Conservation (phyloP, 2,329 filamentous ascomycete genomes). For the Aspergillus hortae region DNA sequence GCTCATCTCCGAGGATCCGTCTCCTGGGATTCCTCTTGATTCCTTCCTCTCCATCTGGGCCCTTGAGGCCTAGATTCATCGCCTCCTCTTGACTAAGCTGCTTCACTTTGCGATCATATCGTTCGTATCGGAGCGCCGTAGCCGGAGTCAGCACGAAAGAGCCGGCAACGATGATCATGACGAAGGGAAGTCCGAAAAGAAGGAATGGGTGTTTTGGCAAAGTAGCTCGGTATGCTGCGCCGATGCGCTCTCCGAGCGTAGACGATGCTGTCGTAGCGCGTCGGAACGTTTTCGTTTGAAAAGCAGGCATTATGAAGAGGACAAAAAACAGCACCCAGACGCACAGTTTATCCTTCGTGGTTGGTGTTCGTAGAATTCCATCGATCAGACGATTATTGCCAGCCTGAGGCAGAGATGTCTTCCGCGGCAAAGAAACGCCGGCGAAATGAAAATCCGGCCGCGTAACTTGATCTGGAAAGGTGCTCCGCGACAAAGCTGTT, state of each 20-base stretch:
- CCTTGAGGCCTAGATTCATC: conserved; percentile 68
- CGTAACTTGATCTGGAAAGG: conserved; percentile 6
- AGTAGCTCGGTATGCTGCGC: conserved; percentile 69
- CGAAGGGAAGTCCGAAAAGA: conserved; percentile 90
- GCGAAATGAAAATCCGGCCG: conserved; percentile 16
- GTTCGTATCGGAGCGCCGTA: conserved; percentile 89
- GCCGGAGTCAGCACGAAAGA: conserved; percentile 94
- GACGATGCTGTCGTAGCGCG: conserved; percentile 46
- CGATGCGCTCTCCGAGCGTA: conserved; percentile 65
- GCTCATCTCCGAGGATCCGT: conserved; percentile 40
- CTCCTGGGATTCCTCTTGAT: conserved; percentile 51
- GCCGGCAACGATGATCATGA: conserved; percentile 82
- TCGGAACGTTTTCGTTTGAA: conserved; percentile 69
- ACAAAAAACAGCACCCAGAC: too few relatives aligned
- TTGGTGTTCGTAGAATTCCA: too few relatives aligned
- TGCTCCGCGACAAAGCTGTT: conserved; percentile 5
- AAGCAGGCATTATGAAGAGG: conserved; percentile 53
- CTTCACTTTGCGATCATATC: conserved; percentile 83
- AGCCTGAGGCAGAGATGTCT: conserved; percentile 2
- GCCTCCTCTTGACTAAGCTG: conserved; percentile 83
- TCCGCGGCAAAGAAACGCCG: not conserved
- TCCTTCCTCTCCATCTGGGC: conserved; percentile 72
- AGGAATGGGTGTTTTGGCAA: conserved; percentile 81
- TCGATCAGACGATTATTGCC: not conserved
- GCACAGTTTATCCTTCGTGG: too few relatives aligned